Conservation (phyloP, 148 eudicot genomes). For the Rhododendron henanense region DNA sequence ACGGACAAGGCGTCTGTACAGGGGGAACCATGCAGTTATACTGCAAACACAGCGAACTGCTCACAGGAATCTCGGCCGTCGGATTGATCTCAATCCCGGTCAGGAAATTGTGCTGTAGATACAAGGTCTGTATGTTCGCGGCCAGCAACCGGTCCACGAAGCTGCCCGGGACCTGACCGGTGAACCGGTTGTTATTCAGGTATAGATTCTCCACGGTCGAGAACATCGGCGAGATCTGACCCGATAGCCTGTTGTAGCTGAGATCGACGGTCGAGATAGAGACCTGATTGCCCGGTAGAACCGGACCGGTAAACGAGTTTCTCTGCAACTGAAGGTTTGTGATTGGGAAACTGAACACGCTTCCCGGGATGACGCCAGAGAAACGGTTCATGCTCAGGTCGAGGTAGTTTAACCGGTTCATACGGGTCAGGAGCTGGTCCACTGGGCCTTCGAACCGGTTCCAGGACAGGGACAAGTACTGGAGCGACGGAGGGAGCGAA, state of each 20-base stretch:
- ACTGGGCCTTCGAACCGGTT: constrained; percentile 68
- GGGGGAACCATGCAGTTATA: constrained; percentile 97
- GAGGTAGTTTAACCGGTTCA: constrained; percentile 50
- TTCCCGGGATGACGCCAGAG: constrained; percentile 60
- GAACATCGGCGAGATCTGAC: constrained; percentile 59
- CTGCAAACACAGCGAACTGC: constrained; percentile 72
- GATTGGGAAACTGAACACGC: constrained; percentile 52
- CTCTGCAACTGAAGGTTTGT: constrained; percentile 61
- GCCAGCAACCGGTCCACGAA: constrained; percentile 64
- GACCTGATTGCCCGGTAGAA: constrained; percentile 48
- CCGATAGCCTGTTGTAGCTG: constrained; percentile 70
- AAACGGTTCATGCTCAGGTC: constrained; percentile 75
- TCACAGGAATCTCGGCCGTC: constrained; percentile 77
- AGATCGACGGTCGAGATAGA: constrained; percentile 64
- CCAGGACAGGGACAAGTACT: constrained; percentile 61
- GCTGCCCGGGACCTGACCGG: constrained; percentile 56
- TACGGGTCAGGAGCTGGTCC: constrained; percentile 23
- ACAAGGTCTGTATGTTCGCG: constrained; percentile 50
- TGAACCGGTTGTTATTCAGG: constrained; percentile 79
- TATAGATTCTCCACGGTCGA: constrained; percentile 67
- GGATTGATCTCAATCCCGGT: constrained; percentile 76
- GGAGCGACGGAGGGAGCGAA: constrained; percentile 48
- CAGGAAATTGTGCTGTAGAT: constrained; percentile 79
- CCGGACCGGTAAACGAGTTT: constrained; percentile 56
- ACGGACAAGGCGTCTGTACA: constrained; percentile 72